Evolutionary conservation across 2,329 filamentous ascomycete species (phyloP), one percentile per base, ranked within the genome.

Genomic region (Botrytis deweyae): DNA sequence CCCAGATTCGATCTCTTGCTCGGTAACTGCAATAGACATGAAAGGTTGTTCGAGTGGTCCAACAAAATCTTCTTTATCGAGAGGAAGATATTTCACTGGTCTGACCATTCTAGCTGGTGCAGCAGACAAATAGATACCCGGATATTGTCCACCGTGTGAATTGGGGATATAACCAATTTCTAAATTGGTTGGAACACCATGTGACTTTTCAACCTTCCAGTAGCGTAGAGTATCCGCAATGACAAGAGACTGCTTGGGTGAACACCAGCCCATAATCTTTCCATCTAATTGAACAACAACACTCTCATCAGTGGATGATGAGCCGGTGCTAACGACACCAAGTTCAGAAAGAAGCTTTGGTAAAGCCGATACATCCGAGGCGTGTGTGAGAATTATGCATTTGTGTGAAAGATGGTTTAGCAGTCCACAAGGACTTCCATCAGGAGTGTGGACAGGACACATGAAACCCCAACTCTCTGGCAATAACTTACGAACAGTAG

Each of bases 391-490:
- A 76, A 99, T 92, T 82, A 92, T 91, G 84, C 96, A 98, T 83
- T 97, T 97, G 84, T 98, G 96, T 0, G 96, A 91, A 81, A 99
- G 86, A 85, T 99, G 96, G 82, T 98, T 98, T 49, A 99, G 86
- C 76, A 99, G 87, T 81, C 96, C 96, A 83, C 96, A 99, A 75
- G 96, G 96, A 80, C 92, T 88, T 84, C 96, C 96, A 88, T 99
- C 96, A 76, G 96, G 96, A 7, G 96, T 99, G 83, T 99, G 96
- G 2, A 98, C 95, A 29, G 96, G 96, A 81, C 96, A 99, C 78
- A 99, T 86, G 84, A 98, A 99, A 12, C 96, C 96, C 96, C 96
- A 99, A 78, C 94, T 97, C 82, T 99, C 96, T 2, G 96, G 96
- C 33, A 98, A 85, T 78, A 99, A 86, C 83, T 98, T 99, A 85